Evolutionary conservation across 2,329 filamentous ascomycete genomes (phyloP).

Genomic region (Beauveria scarabaeidicola): DNA sequence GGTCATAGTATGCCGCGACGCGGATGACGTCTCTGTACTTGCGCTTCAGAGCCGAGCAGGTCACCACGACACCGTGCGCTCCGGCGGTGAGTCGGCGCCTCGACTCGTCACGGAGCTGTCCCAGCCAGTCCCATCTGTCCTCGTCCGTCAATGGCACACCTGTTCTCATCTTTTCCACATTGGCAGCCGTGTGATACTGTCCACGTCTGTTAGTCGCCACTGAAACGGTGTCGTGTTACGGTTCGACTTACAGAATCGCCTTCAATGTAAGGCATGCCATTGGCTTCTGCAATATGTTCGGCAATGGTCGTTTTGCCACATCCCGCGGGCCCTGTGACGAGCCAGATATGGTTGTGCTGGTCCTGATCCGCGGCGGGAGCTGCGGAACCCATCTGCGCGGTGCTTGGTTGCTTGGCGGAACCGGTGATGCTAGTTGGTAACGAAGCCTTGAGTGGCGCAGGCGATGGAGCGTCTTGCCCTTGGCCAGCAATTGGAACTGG

Average conservation of each 20-base stretch:
- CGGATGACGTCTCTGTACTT: conserved; percentile 93
- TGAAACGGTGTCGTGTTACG: conserved; percentile 3
- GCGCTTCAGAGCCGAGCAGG: conserved; percentile 91
- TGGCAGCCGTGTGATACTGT: conserved; percentile 67
- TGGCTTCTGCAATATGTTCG: conserved; percentile 50
- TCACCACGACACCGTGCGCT: conserved; percentile 74
- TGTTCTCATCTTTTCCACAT: conserved; percentile 83
- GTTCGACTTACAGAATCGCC: conserved; percentile 61
- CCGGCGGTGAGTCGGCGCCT: conserved; percentile 47
- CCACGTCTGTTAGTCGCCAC: conserved; percentile 17
- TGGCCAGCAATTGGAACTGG: conserved; percentile 37
- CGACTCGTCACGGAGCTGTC: conserved; percentile 61
- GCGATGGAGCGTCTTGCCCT: conserved; percentile 26
- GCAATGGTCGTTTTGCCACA: conserved; percentile 74
- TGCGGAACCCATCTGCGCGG: conserved; percentile 5
- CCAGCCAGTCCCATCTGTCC: conserved; percentile 97
- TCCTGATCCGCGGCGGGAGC: conserved; percentile 12
- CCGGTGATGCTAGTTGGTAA: conserved; percentile 23
- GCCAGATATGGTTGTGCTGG: conserved; percentile 62
- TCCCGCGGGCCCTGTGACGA: conserved; percentile 70
- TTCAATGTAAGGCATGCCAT: conserved; percentile 64
- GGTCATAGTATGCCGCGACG: conserved; percentile 67
- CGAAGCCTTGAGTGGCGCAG: conserved; percentile 17
- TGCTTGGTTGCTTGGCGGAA: conserved; percentile 16
- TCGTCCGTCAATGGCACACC: conserved; percentile 81